Evolutionary conservation across 257 asterid genomes (phyloP), one percentile per base, ranked within the genome.

Genomic region (Leptodermis oblonga): DNA sequence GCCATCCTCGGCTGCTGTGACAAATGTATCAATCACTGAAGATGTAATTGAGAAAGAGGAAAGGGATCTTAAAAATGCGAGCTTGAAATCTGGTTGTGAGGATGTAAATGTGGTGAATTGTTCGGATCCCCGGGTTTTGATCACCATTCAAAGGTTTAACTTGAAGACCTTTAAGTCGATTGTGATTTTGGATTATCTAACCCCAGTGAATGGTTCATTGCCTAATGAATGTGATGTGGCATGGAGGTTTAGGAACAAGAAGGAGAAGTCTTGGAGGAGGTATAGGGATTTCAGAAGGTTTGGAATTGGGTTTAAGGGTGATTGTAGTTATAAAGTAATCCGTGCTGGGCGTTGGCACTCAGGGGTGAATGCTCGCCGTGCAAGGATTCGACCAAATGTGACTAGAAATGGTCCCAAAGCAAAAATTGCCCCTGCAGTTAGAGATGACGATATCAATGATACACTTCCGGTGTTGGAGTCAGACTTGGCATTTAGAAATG

Each of bases 221-320:
- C 83, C 84, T 5, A 86, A 79, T 59, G 97, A 94, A 67, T 91
- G 99, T 85, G 99, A 94, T 71, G 98, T 92, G 73, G 83, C 88
- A 0, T 92, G 98, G 98, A 84, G 98, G 84, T 92, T 86, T 75
- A 86, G 96, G 78, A 90, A 92, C 73, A 90, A 80, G 72, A 88
- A 81, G 70, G 98, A 92, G 85, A 90, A 81, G 63, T 91, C 99
- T 36, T 94, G 97, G 99, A 83, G 97, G 81, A 86, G 76, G 90
- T 91, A 91, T 62, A 82, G 96, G 83, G 99, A 94, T 86, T 94
- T 94, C 48, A 82, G 99, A 75, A 87, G 99, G 75, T 91, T 94
- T 76, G 87, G 31, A 80, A 79, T 94, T 22, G 97, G 97, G 0
- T 80, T 77, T 68, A 85, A 76, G 23, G 90, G 83, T 75, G 94